Conservation (phyloP, 768 basidiomycete genomes). For the Stropharia rugosoannulata region DNA sequence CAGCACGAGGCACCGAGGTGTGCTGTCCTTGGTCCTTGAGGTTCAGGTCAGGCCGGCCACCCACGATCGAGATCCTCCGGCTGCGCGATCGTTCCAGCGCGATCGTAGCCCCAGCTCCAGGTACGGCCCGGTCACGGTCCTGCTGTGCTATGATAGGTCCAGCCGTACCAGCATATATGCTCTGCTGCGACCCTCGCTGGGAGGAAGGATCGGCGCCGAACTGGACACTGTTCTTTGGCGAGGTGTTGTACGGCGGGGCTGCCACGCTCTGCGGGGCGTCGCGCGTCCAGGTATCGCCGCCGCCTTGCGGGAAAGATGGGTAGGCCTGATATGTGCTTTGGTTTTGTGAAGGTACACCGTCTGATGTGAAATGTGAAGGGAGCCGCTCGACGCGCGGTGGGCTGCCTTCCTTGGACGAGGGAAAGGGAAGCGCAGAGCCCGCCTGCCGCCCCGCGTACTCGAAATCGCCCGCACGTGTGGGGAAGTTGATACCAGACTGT, state of each 20-base stretch:
- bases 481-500: slow-evolving; percentile 20
- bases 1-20: not conserved
- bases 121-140: slow-evolving; percentile 2
- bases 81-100: slow-evolving; percentile 3
- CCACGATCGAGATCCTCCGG: slow-evolving; percentile 16
- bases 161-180: slow-evolving; percentile 8
- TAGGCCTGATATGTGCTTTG: not conserved
- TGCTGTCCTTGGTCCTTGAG: slow-evolving; percentile 10
- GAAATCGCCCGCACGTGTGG: slow-evolving; percentile 5
- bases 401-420: slow-evolving; percentile 12
- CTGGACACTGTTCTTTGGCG: slow-evolving; percentile 7
- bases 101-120: not conserved
- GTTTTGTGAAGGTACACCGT: not conserved
- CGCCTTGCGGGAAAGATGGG: not conserved
- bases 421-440: not conserved
- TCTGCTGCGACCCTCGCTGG: slow-evolving; percentile 4
- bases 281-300: slow-evolving; percentile 10
- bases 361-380: slow-evolving; percentile 15
- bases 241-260: not conserved
- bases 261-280: slow-evolving; percentile 9
- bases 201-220: slow-evolving; percentile 1
- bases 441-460: not conserved
- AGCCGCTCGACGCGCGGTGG: slow-evolving; percentile 24
- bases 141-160: not conserved
- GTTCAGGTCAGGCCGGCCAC: slow-evolving; percentile 16